Evolutionary conservation across 2,329 filamentous ascomycete species (phyloP).

Genomic region (Samsoniella hepiali): DNA sequence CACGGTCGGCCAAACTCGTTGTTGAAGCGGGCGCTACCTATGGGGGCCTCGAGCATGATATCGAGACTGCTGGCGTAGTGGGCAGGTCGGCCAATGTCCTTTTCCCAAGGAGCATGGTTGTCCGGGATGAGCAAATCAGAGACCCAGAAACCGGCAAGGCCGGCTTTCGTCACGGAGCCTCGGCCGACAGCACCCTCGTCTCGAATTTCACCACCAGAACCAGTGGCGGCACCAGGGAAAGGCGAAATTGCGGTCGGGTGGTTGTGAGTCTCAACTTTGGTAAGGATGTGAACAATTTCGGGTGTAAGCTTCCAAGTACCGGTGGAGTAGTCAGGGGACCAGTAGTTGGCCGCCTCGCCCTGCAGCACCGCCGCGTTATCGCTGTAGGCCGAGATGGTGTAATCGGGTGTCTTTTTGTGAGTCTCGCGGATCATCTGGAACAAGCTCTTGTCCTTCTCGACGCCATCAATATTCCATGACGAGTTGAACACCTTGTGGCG

Average conservation of each 20-base stretch:
- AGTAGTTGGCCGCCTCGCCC: constrained; percentile 50
- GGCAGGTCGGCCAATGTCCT: constrained; percentile 81
- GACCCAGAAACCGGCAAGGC: constrained; percentile 88
- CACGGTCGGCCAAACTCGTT: constrained; percentile 95
- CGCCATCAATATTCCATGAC: constrained; percentile 89
- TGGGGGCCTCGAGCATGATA: constrained; percentile 96
- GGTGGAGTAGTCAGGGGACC: constrained; percentile 83
- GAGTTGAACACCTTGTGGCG: constrained; percentile 91
- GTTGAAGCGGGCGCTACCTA: constrained; percentile 93
- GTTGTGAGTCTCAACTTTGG: constrained; percentile 97
- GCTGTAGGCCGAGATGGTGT: constrained; percentile 92
- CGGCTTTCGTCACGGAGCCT: constrained; percentile 89
- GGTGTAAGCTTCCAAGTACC: constrained; percentile 85
- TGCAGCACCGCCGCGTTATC: constrained; percentile 90
- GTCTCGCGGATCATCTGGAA: constrained; percentile 98
- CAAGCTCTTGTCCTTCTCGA: constrained; percentile 72
- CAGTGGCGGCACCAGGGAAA: constrained; percentile 88
- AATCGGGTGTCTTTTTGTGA: constrained; percentile 74
- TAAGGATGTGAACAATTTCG: constrained; percentile 81
- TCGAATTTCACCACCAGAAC: constrained; percentile 91
- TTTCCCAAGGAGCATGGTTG: constrained; percentile 80
- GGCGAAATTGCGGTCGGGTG: constrained; percentile 95
- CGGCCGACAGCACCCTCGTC: constrained; percentile 93
- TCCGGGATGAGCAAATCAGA: constrained; percentile 90
- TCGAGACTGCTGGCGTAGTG: constrained; percentile 93